A percentile compares a stretch with the other conserved stretches of the same genome.
phyloP scores from a whole-genome alignment of 768 basidiomycete species.

The Chalciporus piperatus region DNA sequence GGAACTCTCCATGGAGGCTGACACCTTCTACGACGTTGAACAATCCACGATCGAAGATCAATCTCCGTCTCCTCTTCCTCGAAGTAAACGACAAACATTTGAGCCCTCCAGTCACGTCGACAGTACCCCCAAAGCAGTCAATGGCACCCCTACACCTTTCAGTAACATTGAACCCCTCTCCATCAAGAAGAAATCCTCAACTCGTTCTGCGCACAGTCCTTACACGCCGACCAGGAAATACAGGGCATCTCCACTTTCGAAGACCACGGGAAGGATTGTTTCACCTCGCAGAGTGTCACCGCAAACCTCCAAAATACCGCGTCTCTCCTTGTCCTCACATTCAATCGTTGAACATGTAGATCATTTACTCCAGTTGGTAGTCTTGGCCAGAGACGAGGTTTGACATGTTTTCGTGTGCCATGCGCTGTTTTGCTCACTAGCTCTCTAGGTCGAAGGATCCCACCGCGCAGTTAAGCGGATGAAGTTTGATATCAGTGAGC shows the following conservation, averaged over 20 bases:
- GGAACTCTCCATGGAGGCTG: conserved; percentile 42
- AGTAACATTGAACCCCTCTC: conserved; percentile 70
- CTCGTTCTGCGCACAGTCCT: conserved; percentile 42
- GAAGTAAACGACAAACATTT: conserved; percentile 70
- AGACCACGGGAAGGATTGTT: conserved; percentile 39
- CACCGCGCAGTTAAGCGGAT: conserved; percentile 73
- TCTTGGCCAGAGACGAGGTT: conserved; percentile 68
- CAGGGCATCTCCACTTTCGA: conserved; percentile 54
- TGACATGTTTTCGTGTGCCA: background rate
- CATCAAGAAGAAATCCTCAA: conserved; percentile 81
- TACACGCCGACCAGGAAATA: conserved; percentile 36
- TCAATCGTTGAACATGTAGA: conserved; percentile 40
- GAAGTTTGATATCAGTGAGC: conserved; percentile 60
- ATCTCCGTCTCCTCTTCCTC: conserved; percentile 53
- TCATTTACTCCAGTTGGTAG: conserved; percentile 45
- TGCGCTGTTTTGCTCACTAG: conserved; percentile 1
- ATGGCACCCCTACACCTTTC: conserved; percentile 33
- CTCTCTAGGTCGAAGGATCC: conserved; percentile 63
- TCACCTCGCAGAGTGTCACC: conserved; percentile 58
- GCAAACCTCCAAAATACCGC: conserved; percentile 40
- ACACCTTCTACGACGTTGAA: conserved; percentile 25
- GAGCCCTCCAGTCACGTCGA: conserved; percentile 52
- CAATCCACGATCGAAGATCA: conserved; percentile 29
- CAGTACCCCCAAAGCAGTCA: conserved; percentile 46
- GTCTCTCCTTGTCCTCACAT: conserved; percentile 18